Evolutionary conservation across 345 rosid genomes (phyloP).

Genomic region (Erodium maritimum): DNA sequence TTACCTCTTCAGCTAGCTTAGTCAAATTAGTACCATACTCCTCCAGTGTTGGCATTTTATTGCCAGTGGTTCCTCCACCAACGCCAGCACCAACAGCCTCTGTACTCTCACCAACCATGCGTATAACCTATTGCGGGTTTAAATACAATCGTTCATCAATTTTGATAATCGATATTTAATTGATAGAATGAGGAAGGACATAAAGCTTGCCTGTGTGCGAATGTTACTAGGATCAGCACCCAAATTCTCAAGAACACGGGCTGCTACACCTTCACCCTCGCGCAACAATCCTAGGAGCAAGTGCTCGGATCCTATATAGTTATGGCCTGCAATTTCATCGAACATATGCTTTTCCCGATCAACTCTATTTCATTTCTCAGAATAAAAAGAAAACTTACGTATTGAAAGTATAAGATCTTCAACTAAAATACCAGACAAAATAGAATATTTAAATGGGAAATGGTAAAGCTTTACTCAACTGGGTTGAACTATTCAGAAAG

Average conservation of each 20-base stretch:
- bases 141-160: not conserved
- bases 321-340: constrained; percentile 53
- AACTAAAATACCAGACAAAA: not conserved
- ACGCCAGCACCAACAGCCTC: constrained; percentile 70
- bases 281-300: constrained; percentile 86
- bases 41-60: constrained; percentile 95
- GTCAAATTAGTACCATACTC: constrained; percentile 98
- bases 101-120: constrained; percentile 95
- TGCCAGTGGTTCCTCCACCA: constrained; percentile 68
- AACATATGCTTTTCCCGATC: not conserved
- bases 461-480: not conserved
- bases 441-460: not conserved
- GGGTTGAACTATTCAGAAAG: not conserved
- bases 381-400: too few relatives aligned
- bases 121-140: constrained; percentile 51
- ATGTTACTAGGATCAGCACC: constrained; percentile 71
- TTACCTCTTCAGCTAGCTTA: constrained; percentile 93
- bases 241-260: constrained; percentile 73
- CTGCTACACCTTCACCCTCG: constrained; percentile 95
- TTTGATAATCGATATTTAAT: constrained; percentile 1
- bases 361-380: not conserved
- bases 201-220: constrained; percentile 56
- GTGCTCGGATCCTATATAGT: constrained; percentile 97
- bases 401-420: not conserved
- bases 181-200: not conserved